Conservation (phyloP, 768 basidiomycete species). For the Kwoniella botswanensis region DNA sequence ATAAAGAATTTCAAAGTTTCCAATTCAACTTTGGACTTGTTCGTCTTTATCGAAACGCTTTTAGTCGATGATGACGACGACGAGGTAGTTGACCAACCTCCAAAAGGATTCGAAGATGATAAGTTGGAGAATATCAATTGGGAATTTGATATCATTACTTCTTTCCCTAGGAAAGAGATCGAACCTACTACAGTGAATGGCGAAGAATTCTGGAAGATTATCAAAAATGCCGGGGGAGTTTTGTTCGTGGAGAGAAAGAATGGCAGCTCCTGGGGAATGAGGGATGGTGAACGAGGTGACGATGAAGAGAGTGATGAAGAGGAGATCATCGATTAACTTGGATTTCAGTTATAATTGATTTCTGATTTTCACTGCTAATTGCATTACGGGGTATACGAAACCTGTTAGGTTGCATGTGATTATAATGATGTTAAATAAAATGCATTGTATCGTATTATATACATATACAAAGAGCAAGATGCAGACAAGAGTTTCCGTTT, state of each 20-base stretch:
- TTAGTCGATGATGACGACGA: constrained; percentile 34
- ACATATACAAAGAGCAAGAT: too few relatives aligned
- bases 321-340: not conserved
- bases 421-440: too few relatives aligned
- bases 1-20: constrained; percentile 38
- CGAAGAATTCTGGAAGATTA: constrained; percentile 43
- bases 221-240: constrained; percentile 47
- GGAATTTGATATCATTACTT: constrained; percentile 50
- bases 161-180: constrained; percentile 50
- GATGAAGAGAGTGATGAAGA: constrained; percentile 36
- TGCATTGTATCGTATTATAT: too few relatives aligned
- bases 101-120: constrained; percentile 27
- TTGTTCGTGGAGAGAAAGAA: constrained; percentile 49
- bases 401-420: too few relatives aligned
- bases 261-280: constrained; percentile 35
- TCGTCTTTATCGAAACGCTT: constrained; percentile 54
- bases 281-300: constrained; percentile 37
- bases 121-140: constrained; percentile 10
- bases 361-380: too few relatives aligned
- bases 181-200: constrained; percentile 25
- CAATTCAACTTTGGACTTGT: constrained; percentile 37
- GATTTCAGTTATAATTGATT: too few relatives aligned
- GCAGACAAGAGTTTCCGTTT: too few relatives aligned
- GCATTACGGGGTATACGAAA: too few relatives aligned
- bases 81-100: constrained; percentile 38